A percentile compares a stretch with the other conserved stretches of the same genome.
phyloP scores from a whole-genome alignment of 192 early-diverging fungal genomes.

The Coemansia sp. region DNA sequence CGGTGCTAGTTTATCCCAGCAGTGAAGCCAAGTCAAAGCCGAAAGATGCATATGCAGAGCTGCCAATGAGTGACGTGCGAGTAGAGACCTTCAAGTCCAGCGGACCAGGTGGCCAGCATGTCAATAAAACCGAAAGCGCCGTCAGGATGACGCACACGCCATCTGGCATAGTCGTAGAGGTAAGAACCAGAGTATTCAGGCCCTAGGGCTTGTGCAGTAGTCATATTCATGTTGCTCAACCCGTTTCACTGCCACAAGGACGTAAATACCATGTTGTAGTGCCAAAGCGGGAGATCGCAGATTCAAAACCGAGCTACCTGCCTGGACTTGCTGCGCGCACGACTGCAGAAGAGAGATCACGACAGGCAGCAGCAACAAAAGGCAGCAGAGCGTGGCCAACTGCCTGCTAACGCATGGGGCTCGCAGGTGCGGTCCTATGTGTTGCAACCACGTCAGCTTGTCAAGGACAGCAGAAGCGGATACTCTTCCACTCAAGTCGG shows the following conservation, averaged over 20 bases:
- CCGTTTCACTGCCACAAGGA: neutral
- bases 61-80: slow-evolving; percentile 54
- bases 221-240: neutral
- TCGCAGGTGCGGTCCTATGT: slow-evolving; percentile 63
- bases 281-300: slow-evolving; percentile 10
- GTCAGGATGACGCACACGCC: slow-evolving; percentile 86
- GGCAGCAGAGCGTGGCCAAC: slow-evolving; percentile 1
- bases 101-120: slow-evolving; percentile 71
- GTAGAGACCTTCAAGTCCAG: slow-evolving; percentile 55
- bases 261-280: neutral
- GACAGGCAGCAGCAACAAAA: slow-evolving; percentile 44
- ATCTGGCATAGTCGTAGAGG: slow-evolving; percentile 69
- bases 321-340: slow-evolving; percentile 71
- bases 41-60: slow-evolving; percentile 26
- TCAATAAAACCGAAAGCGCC: slow-evolving; percentile 86
- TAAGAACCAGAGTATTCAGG: slow-evolving; percentile 7
- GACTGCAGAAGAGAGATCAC: slow-evolving; percentile 62
- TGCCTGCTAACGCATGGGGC: slow-evolving; percentile 57
- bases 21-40: slow-evolving; percentile 19
- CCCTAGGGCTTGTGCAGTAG: neutral
- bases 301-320: slow-evolving; percentile 74
- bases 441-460: slow-evolving; percentile 62
- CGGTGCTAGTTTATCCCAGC: slow-evolving; percentile 21
- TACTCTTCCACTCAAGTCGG: slow-evolving; percentile 50
- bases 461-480: slow-evolving; percentile 60